Base-by-base conservation (phyloP, 73 alveolate genomes). In the Breviolum minutum region DNA sequence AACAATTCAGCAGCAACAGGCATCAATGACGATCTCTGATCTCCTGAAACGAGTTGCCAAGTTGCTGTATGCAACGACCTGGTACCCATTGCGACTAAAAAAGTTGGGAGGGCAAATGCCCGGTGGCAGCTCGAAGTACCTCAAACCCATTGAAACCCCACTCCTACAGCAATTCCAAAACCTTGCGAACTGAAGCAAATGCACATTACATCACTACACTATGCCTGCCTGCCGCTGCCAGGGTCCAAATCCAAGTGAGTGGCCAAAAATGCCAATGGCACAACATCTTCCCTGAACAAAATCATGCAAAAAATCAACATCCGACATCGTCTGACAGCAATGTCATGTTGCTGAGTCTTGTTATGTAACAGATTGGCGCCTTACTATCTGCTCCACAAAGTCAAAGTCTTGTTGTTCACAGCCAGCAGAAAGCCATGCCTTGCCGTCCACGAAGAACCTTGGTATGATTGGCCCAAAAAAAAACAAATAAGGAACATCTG, bases 391-490 rank as follows among this genome's bases (percentile, higher is more conserved):
- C 87, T 79, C 95, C 17, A 76, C 95, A 48, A 30, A 66, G 85
- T 16, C 32, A n/a, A 73, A 64, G 63, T 66, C 97, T 79, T 48
- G 40, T 66, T 74, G 61, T 63, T 91, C 97, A 60, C 97, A 91
- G 89, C 97, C 71, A 12, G 97, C 97, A 0, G 97, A 91, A 24
- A 91, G 83, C 97, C 97, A 91, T 32, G 64, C 97, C 66, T 60
- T 91, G 61, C 97, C 97, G 26, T 91, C 97, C 80, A 32, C 89
- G 27, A 91, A 91, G 97, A 91, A 91, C 89, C 97, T 91, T 30
- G 29, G 71, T 30, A n/a, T 14, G 64, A n/a, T 6, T 22, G 29
- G 8, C 2, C n/a, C 11, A 66, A 66, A 17, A 66, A 66, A 66
- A 40, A 40, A 40, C 3, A 40, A 40, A 3, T 40, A 40, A 2